Conservation (phyloP, 805 yeast species). For the Yarrowia alimentaria region DNA sequence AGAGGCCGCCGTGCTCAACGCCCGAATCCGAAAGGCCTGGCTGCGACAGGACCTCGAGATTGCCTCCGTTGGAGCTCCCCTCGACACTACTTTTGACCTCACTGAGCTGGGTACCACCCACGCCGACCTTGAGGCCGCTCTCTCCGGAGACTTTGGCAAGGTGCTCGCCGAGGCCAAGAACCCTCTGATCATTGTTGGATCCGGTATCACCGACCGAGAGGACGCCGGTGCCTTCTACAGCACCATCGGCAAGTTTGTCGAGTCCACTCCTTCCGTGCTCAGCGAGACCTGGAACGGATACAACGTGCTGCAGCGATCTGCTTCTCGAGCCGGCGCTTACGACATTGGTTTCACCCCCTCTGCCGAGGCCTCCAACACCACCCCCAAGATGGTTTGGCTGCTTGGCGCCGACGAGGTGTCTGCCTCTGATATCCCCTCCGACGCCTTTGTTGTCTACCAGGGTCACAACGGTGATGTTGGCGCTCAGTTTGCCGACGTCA, state of each 20-base stretch:
- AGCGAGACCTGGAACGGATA: constrained; percentile 79
- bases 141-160: constrained; percentile 66
- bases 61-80: constrained; percentile 69
- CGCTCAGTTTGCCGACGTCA: constrained; percentile 83
- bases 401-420: constrained; percentile 81
- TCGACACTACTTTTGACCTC: constrained; percentile 71
- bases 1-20: constrained; percentile 84
- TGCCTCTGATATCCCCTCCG: constrained; percentile 68
- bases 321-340: constrained; percentile 82
- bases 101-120: constrained; percentile 63
- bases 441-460: constrained; percentile 84
- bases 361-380: constrained; percentile 47
- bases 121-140: constrained; percentile 56
- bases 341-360: constrained; percentile 74
- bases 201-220: constrained; percentile 66
- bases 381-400: constrained; percentile 74
- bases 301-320: constrained; percentile 77
- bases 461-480: constrained; percentile 92
- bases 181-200: constrained; percentile 79
- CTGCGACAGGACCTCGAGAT: constrained; percentile 62
- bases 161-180: constrained; percentile 62
- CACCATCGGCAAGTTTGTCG: constrained; percentile 59
- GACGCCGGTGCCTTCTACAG: constrained; percentile 64
- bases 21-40: constrained; percentile 82
- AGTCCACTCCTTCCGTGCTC: constrained; percentile 56